Base-by-base conservation (phyloP, 2,329 filamentous ascomycete genomes). In the Talaromyces amestolkiae region DNA sequence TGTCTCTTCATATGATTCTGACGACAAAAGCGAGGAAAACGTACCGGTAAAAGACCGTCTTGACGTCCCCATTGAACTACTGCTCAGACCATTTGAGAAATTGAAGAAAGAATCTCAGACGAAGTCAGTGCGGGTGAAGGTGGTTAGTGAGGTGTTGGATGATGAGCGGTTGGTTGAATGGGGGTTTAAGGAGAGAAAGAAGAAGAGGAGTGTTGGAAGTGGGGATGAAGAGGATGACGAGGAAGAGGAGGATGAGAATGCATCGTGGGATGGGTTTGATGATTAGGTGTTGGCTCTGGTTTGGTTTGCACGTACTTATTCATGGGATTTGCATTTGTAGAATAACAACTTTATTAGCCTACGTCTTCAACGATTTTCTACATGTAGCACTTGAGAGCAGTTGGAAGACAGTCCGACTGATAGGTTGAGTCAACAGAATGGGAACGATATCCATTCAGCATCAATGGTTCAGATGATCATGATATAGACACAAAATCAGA, bases 161-260 rank as follows among this genome's bases (percentile, higher is more conserved):
- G 94, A 98, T 75, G 89, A 90, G 71, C 84, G 92, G 69, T 78
- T 97, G 75, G 85, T 86, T 59, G 86, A 86, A 76, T 91, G 88
- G 78, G 77, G 76, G 35, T 70, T 75, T 49, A 61, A 35, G 22
- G 75, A 68, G 75, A 77, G 75, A 69, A 80, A 77, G 69, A 72
- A 77, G 56, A 73, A 75, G 41, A 77, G 79, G 5, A 80, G 76
- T 39, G 72, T 74, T 15, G 73, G 74, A n/a, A 77, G 76, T 8
- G 75, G 68, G 8, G 71, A 70, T 27, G 77, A 80, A n/a, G 82
- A 81, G 31, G 82, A 85, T 7, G 84, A 84, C 4, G 47, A 33
- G 3, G 62, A 64, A 2, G 45, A 58, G 6, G 53, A 64, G 3
- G 62, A 64, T 58, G 54, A 65, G 39, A 47, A 53, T 45, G 54